Evolutionary conservation across 805 yeast genomes (phyloP), one percentile per base, ranked within the genome.

Genomic region (Pichia eremophila): DNA sequence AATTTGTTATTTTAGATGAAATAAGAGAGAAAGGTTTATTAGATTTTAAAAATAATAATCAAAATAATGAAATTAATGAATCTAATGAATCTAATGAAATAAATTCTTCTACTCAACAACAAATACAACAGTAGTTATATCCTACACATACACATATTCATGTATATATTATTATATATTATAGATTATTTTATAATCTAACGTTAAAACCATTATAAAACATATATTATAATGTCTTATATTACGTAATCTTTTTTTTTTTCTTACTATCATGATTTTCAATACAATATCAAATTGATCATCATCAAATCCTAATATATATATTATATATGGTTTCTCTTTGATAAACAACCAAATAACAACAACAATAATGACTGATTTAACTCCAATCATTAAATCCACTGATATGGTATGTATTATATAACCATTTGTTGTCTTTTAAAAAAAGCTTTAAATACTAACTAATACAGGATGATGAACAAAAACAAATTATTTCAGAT

Each of bases 1-100:
- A 83, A 62, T 73, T 77, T 51, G 80, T 79, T 3, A 65, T 85
- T 48, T 70, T 87, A 55, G 83, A 81, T 57, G 80, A 78, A 53
- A 63, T 85, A 57, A 70, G 78, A 48, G 66, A 63, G 41, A 58
- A 51, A 31, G 60, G 64, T 48, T 50, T 58, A 29, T 42, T 43
- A 3, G 65, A 63, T 39, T 54, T 57, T 14, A 31, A 39, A 42
- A 34, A 48, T 18, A n/a, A 27, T n/a, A 11, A 40, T 14, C 18
- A 44, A 18, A 27, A 15, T 25, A 3, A 28, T 39, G 31, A 35
- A 34, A 19, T 27, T 28, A 8, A 19, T 18, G n/a, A 31, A 27
- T n/a, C n/a, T 25, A 3, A 28, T 39, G 31, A 35, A 34, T 14
- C n/a, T 28, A 8, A 19, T 18, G n/a, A 31, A 27, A 27, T 27